Evolutionary conservation across 2,329 filamentous ascomycete species (phyloP).

Genomic region (Thielaviopsis populi): DNA sequence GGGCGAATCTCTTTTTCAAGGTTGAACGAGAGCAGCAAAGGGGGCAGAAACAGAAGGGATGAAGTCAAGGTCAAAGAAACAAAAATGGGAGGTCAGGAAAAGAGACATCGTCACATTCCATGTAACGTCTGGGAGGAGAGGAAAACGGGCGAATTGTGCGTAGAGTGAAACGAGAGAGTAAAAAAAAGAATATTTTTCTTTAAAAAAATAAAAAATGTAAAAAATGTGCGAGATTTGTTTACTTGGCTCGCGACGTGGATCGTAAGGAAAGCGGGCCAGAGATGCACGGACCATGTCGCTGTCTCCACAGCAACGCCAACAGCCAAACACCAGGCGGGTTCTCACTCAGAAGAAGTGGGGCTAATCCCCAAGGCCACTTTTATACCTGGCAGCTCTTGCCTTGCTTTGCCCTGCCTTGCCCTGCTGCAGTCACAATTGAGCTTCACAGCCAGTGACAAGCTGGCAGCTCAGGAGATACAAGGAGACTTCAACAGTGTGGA

Average conservation of each 20-base stretch:
- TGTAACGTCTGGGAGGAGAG: not conserved
- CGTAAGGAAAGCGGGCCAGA: not conserved
- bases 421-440: too few relatives aligned
- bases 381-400: not conserved
- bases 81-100: not conserved
- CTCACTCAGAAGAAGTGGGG: not conserved
- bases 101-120: constrained; percentile 7
- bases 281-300: not conserved
- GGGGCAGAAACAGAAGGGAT: not conserved
- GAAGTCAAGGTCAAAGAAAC: not conserved
- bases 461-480: too few relatives aligned
- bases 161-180: not conserved
- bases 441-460: not conserved
- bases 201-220: not conserved
- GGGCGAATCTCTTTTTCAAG: not conserved
- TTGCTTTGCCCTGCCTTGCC: too few relatives aligned
- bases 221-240: constrained; percentile 7
- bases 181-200: not conserved
- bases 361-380: not conserved
- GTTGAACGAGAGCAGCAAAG: not conserved
- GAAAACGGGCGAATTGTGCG: not conserved
- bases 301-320: constrained; percentile 12
- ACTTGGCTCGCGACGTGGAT: constrained; percentile 4
- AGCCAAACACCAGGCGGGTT: not conserved
- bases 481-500: too few relatives aligned